Evolutionary conservation across 495 filamentous ascomycete species (phyloP), one percentile per base, ranked within the genome.

Genomic region (Antarctomyces pellizariae): DNA sequence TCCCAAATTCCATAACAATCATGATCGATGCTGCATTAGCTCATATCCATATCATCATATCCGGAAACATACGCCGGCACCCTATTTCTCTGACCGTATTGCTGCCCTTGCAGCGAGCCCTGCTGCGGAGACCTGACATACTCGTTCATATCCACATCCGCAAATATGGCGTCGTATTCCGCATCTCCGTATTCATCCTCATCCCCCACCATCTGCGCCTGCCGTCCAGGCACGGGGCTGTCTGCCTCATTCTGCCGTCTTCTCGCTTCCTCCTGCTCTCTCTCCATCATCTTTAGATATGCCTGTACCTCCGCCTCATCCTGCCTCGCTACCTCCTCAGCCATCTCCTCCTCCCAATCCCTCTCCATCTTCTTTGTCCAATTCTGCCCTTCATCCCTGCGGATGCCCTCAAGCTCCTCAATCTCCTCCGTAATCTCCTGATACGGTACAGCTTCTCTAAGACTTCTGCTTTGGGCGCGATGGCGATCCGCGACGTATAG

Each of bases 301-400:
- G 59, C 63, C 13, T 74, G 52, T 17, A 74, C 13, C 42, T 72
- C 67, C 15, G 49, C 47, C 29, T 62, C 47, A 41, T 76, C 68
- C 34, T 62, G 48, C 31, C 43, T 43, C 12, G 55, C 49, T 19
- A 69, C 53, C 18, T 47, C 42, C 12, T 61, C 55, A 11, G 39
- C 44, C 33, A 50, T 42, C 16, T 54, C 41, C 13, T 46, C 37
- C 16, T 47, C 44, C 38, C 3, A 1, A 25, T n/a, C n/a, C n/a
- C n/a, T n/a, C n/a, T n/a, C n/a, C n/a, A n/a, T n/a, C n/a, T n/a
- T n/a, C n/a, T n/a, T n/a, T n/a, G n/a, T n/a, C n/a, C n/a, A n/a
- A n/a, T n/a, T n/a, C n/a, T n/a, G n/a, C n/a, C n/a, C n/a, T n/a
- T n/a, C n/a, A n/a, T n/a, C n/a, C n/a, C n/a, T n/a, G n/a, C n/a